Evolutionary conservation across 2,329 filamentous ascomycete species (phyloP).

Genomic region (Gnomoniopsis smithogilvyi): DNA sequence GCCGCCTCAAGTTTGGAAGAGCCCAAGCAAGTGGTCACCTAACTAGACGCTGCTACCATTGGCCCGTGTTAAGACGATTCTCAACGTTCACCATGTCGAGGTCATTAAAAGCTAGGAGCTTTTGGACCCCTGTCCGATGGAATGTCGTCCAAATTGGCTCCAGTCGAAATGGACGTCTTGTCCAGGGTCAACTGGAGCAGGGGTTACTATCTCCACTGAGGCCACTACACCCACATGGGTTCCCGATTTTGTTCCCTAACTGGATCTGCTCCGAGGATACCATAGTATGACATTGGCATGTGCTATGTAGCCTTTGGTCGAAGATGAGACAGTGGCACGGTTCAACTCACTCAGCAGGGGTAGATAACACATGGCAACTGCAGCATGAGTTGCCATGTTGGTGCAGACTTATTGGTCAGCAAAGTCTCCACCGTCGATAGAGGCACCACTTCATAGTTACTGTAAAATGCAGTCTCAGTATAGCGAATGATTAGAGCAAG

Average conservation of each 20-base stretch:
- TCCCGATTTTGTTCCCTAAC: conserved; percentile 6
- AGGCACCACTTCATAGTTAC: not conserved
- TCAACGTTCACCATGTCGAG: not conserved
- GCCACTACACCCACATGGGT: conserved; percentile 14
- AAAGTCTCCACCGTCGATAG: not conserved
- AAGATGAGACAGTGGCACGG: conserved; percentile 13
- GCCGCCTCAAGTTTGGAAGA: not conserved
- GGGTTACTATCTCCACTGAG: not conserved
- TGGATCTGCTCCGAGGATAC: conserved; percentile 7
- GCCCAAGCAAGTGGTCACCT: not conserved
- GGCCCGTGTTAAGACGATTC: not conserved
- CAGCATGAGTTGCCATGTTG: not conserved
- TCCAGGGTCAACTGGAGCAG: conserved; percentile 1
- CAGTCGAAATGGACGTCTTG: conserved; percentile 11
- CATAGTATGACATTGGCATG: conserved; percentile 3
- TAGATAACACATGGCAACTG: not conserved
- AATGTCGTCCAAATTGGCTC: conserved; percentile 18
- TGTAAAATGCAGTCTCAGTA: not conserved
- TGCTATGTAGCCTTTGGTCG: conserved; percentile 5
- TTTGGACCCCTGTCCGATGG: conserved; percentile 12
- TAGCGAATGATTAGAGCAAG: not conserved
- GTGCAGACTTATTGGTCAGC: not conserved
- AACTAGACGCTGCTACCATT: not conserved
- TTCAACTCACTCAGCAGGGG: not conserved
- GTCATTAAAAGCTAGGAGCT: not conserved